Base-by-base conservation (phyloP, 1,139 yeast genomes). In the Yamadazyma diospyri region DNA sequence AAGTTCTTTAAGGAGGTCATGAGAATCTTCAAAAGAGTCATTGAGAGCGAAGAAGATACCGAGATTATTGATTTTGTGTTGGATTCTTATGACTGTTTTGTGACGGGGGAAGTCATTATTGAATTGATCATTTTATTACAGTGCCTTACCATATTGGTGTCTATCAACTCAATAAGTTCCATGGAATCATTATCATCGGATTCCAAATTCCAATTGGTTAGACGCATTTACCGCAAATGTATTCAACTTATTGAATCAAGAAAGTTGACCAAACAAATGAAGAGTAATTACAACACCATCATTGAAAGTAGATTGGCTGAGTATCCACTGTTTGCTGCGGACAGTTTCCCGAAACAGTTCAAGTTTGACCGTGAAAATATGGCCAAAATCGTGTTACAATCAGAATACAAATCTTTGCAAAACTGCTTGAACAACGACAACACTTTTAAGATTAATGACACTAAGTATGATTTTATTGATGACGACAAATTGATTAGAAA, bases 81-180 rank as follows among this genome's bases (percentile, higher is more conserved):
- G 22, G 83, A 78, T 16, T 64, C 79, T 0, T 82, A 76, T 54
- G 89, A 82, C 46, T 70, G 81, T 39, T 81, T 72, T 47, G 50
- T 45, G 6, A 66, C 76, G 27, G 76, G 78, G 10, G 84, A 78
- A 29, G 64, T 79, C 1, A 57, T 72, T 12, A 68, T 80, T 19
- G 89, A 82, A 49, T 55, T 76, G 19, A 57, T 70, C 2, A 57
- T 81, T 19, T 38, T 81, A 10, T 39, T 80, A 5, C 83, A 80
- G 45, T 61, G 75, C 3, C 47, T 78, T 5, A 61, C 78, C 0
- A 63, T 73, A 2, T 34, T 77, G 5, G 50, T 60, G 1, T 46
- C 58, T 16, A 57, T 72, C 21, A 57, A 69, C 40, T 39, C 49
- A 15, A 43, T 57, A 5, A 55, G 56, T 28, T 54, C 69, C 0